Evolutionary conservation across 2,329 filamentous ascomycete species (phyloP).

Genomic region (Sarocladium kiliense): DNA sequence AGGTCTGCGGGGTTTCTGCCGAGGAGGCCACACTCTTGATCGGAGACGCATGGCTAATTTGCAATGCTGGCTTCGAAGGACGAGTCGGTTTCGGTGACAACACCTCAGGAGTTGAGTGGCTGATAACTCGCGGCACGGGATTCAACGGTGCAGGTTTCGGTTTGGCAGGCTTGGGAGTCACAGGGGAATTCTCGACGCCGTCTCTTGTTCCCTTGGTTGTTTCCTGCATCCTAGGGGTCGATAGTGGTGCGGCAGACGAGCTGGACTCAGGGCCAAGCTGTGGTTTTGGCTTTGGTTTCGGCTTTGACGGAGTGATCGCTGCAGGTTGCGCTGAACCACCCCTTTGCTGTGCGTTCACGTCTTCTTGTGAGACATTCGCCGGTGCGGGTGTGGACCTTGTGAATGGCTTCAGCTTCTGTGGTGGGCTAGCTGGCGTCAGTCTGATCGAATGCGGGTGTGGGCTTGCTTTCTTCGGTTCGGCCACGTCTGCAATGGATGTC

Average conservation of each 20-base stretch:
- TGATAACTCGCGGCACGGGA: background rate
- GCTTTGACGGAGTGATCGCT: slow-evolving; percentile 18
- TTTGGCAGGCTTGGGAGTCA: background rate
- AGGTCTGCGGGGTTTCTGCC: background rate
- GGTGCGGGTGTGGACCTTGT: slow-evolving; percentile 5
- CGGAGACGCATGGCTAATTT: slow-evolving; percentile 1
- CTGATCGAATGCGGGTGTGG: background rate
- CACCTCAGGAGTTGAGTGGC: slow-evolving; percentile 3
- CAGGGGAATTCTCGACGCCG: background rate
- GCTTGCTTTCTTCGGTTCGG: background rate
- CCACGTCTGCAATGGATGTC: background rate
- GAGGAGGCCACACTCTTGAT: background rate
- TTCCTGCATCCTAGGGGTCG: background rate
- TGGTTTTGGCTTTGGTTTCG: slow-evolving; percentile 25
- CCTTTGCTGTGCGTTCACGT: background rate
- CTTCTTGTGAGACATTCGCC: slow-evolving; percentile 1
- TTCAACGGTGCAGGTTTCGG: slow-evolving; percentile 12
- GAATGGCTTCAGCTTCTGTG: background rate
- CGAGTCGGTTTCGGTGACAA: slow-evolving; percentile 7
- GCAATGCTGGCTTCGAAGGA: background rate
- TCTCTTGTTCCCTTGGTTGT: too few species aligned
- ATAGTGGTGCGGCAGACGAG: background rate
- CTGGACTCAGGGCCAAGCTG: slow-evolving; percentile 1
- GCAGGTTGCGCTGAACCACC: slow-evolving; percentile 15
- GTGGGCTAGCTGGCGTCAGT: background rate